Conservation (phyloP, 495 filamentous ascomycete species). For the Rhypophila decipiens region DNA sequence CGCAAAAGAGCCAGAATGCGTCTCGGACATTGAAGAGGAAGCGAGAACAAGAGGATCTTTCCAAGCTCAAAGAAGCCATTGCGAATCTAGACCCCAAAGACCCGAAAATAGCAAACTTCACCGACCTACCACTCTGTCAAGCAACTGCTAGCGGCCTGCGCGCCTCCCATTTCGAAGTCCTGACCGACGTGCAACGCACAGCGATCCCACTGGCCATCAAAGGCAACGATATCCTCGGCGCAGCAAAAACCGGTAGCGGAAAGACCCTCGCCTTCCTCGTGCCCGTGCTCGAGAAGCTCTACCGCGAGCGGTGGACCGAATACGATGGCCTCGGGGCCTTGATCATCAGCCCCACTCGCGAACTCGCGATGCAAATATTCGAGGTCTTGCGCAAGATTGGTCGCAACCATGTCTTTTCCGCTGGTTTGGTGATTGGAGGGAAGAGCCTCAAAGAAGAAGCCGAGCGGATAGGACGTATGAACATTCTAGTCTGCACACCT, state of each 20-base stretch:
- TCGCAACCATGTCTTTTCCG: slow-evolving; percentile 82
- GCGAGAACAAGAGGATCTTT: slow-evolving; percentile 48
- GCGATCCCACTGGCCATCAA: slow-evolving; percentile 82
- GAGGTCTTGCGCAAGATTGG: slow-evolving; percentile 89
- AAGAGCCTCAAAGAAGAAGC: slow-evolving; percentile 85
- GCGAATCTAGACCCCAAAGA: slow-evolving; percentile 43
- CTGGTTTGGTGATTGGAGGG: slow-evolving; percentile 91
- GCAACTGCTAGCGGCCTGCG: slow-evolving; percentile 76
- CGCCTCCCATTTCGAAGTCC: slow-evolving; percentile 77
- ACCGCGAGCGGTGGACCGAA: slow-evolving; percentile 82
- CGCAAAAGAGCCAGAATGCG: slow-evolving; percentile 25
- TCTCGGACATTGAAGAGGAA: slow-evolving; percentile 37
- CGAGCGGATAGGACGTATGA: slow-evolving; percentile 84
- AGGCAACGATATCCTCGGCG: slow-evolving; percentile 84
- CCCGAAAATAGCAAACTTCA: slow-evolving; percentile 52
- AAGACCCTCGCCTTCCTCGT: slow-evolving; percentile 94
- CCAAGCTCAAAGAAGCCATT: slow-evolving; percentile 44
- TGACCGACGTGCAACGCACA: slow-evolving; percentile 88
- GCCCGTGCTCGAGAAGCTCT: slow-evolving; percentile 91
- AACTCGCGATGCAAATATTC: slow-evolving; percentile 96
- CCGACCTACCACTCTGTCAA: slow-evolving; percentile 79
- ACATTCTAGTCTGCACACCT: slow-evolving; percentile 94
- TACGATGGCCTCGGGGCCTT: slow-evolving; percentile 87
- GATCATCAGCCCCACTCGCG: slow-evolving; percentile 89
- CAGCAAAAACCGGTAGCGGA: slow-evolving; percentile 93